Base-by-base conservation (phyloP, 257 asterid genomes). In the Verbascum thapsus region DNA sequence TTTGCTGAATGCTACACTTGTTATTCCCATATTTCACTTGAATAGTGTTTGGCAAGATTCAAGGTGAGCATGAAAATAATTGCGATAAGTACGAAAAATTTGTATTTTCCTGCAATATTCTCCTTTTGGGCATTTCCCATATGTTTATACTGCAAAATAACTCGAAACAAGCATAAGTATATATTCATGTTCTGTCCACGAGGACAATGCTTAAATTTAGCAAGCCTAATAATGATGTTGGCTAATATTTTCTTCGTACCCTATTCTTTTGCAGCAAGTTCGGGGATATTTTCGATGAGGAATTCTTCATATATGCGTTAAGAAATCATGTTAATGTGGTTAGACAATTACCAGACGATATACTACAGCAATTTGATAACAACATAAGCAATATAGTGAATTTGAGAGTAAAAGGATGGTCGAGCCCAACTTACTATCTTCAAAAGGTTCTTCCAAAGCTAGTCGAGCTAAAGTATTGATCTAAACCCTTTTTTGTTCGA, bases 41-140 rank as follows among this genome's bases (percentile, higher is more conserved):
- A 94, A 90, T 66, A 94, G 99, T 48, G 99, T 94, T 63, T 94
- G 99, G 99, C 81, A 80, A 68, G 99, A 94, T 79, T 90, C 97
- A 64, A 92, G 99, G 99, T 92, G 75, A 74, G 56, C 43, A 35
- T 54, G 67, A 57, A 51, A 54, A 63, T n/a, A 13, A 17, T 44
- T n/a, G 15, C 38, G 48, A 45, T 30, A 26, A 26, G 13, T 11
- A 58, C 1, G 10, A 30, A 9, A 30, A 30, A 61, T 51, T 34
- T 39, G 51, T 35, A 23, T 50, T 19, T 55, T 76, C 41, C 8
- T 30, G 58, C 42, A 39, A 15, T 63, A 20, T 60, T 47, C 45
- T 67, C 16, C 47, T 54, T 20, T 26, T 26, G 32, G 32, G 32
- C 5, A 26, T 26, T 26, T 26, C 32, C 32, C 2, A 5, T 26